Percentiles rank a stretch among this genome's conserved stretches.
phyloP scores from a whole-genome alignment of 108 stramenopile genomes.

The Pseudonitzschia pungens region DNA sequence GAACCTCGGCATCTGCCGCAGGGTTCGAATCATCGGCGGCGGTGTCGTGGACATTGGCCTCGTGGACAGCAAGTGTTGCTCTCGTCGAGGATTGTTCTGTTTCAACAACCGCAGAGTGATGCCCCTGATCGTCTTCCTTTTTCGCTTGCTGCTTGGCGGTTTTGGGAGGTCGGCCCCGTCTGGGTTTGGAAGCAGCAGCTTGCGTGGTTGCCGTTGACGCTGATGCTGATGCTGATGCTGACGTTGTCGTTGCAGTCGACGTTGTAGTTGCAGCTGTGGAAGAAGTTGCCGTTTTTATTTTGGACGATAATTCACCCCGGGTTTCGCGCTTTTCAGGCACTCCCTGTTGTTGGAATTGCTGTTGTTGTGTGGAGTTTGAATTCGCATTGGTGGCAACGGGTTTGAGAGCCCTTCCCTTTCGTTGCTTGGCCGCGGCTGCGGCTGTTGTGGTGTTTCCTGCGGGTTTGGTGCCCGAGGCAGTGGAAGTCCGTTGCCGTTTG shows the following conservation, averaged over 20 bases:
- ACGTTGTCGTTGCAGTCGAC: too few species aligned
- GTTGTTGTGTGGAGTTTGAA: background rate
- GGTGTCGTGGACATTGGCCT: background rate
- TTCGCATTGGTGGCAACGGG: slow-evolving; percentile 13
- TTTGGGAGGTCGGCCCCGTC: background rate
- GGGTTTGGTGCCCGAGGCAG: background rate
- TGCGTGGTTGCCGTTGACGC: too few species aligned
- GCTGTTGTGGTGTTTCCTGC: too few species aligned
- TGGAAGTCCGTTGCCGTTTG: background rate
- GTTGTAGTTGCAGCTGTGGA: too few species aligned
- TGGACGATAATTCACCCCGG: background rate
- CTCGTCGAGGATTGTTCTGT: background rate
- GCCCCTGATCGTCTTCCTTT: background rate
- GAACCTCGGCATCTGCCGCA: too few species aligned
- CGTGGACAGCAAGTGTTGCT: background rate
- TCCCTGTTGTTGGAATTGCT: too few species aligned
- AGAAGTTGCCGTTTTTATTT: background rate
- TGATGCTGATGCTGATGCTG: too few species aligned
- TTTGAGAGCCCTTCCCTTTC: slow-evolving; percentile 4
- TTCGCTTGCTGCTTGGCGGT: background rate
- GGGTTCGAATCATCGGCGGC: background rate
- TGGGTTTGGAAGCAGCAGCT: background rate
- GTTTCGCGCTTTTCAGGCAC: background rate
- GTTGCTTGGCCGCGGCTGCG: background rate
- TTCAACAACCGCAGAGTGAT: background rate